A percentile compares a stretch with the other conserved stretches of the same genome.
Evolutionary conservation across 1,284 basidiomycete genomes (phyloP).

Genomic region (Crepidotus sp.): DNA sequence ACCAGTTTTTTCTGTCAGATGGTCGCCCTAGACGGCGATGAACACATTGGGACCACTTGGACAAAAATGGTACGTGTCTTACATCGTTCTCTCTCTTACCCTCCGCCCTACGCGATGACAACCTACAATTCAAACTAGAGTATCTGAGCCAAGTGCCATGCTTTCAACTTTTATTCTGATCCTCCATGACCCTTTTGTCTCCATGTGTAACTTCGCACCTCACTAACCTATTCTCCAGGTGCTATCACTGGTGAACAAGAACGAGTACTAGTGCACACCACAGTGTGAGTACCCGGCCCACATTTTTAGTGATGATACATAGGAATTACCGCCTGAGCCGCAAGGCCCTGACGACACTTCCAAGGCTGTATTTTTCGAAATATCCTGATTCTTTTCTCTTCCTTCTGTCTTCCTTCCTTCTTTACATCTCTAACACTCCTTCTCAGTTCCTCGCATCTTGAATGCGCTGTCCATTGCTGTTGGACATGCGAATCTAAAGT

Average conservation of each 20-base stretch:
- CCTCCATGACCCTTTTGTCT: conserved; percentile 19
- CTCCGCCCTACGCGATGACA: conserved; percentile 45
- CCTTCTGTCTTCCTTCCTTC: background rate
- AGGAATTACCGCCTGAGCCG: conserved; percentile 74
- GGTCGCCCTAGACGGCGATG: background rate
- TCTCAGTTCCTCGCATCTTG: background rate
- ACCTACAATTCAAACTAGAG: conserved; percentile 73
- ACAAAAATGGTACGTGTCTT: conserved; percentile 2
- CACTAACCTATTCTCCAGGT: background rate
- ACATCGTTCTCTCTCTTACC: conserved; percentile 8
- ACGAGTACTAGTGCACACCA: background rate
- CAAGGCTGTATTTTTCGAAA: conserved; percentile 65
- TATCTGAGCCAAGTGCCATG: conserved; percentile 67
- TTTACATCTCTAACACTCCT: conserved; percentile 11
- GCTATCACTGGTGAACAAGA: background rate
- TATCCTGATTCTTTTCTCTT: conserved; percentile 34
- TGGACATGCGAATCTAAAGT: background rate
- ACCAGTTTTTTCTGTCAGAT: conserved; percentile 11
- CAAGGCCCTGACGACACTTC: conserved; percentile 55
- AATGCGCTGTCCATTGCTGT: background rate
- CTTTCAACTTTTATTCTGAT: conserved; percentile 65
- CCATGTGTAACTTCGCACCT: conserved; percentile 1
- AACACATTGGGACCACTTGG: background rate
- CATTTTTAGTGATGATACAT: conserved; percentile 42
- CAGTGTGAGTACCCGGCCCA: conserved; percentile 26